These are phyloP conservation scores for Amauroascus niger DNA, from an alignment of 2,329 filamentous ascomycete genomes.

Conservation along the genomic window DNA sequence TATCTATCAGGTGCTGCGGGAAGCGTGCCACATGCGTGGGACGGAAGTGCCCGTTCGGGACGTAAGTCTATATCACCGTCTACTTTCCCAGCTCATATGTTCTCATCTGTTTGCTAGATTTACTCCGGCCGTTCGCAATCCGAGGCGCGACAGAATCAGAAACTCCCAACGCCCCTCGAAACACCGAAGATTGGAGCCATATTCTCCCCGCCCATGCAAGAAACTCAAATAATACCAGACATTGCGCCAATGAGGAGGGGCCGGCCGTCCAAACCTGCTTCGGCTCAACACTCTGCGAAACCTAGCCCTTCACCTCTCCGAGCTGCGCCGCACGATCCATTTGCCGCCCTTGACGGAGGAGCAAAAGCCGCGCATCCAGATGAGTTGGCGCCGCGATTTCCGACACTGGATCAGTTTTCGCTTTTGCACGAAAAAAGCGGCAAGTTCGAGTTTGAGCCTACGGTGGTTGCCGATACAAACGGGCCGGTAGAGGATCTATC, in stretches of 20 bases:
- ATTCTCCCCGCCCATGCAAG: conserved; percentile 63
- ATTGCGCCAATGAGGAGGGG: conserved; percentile 91
- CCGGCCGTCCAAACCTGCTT: conserved; percentile 50
- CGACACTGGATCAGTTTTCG: conserved; percentile 86
- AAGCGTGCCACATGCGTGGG: conserved; percentile 81
- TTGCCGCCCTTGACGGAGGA: conserved; percentile 74
- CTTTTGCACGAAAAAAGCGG: conserved; percentile 73
- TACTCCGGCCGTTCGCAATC: conserved; percentile 57
- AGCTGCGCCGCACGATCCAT: conserved; percentile 67
- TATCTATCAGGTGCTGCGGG: conserved; percentile 84
- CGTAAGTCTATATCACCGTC: conserved; percentile 45
- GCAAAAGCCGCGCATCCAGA: conserved; percentile 51
- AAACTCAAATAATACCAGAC: conserved; percentile 68
- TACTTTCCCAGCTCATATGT: neutral
- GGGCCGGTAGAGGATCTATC: conserved; percentile 45
- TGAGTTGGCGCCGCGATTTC: conserved; percentile 76
- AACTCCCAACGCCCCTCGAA: conserved; percentile 47
- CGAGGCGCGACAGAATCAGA: conserved; percentile 52
- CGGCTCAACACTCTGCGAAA: conserved; percentile 43
- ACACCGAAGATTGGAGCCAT: conserved; percentile 65
- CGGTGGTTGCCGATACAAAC: conserved; percentile 38
- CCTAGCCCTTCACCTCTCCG: conserved; percentile 60
- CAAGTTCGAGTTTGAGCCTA: conserved; percentile 71
- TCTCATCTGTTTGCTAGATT: conserved; percentile 44
- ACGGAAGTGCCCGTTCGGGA: conserved; percentile 80